Conservation (phyloP, 345 rosid genomes). For the Zanthoxylum bungeanum region DNA sequence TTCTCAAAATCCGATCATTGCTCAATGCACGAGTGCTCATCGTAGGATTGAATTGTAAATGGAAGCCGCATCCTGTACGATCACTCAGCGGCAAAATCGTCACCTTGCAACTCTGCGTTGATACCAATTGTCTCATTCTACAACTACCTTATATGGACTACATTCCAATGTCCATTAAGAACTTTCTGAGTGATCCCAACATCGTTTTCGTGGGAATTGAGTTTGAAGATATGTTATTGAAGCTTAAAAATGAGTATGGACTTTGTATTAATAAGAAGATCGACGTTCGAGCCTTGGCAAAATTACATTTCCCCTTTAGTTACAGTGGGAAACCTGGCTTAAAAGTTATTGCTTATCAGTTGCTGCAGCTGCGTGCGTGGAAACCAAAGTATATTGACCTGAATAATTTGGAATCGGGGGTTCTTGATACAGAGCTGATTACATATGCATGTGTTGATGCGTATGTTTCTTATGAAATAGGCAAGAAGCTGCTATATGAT, state of each 20-base stretch:
- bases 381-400: constrained; percentile 1
- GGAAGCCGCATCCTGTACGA: constrained; percentile 19
- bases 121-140: constrained; percentile 31
- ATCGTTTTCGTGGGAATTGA: constrained; percentile 29
- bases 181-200: constrained; percentile 11
- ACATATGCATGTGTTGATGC: constrained; percentile 32
- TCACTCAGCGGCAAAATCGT: constrained; percentile 18
- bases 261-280: background rate
- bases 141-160: constrained; percentile 23
- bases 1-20: background rate
- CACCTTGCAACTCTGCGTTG: constrained; percentile 29
- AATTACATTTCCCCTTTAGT: constrained; percentile 16
- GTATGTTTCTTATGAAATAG: constrained; percentile 24
- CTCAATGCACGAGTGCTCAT: background rate
- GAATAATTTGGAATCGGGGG: constrained; percentile 21
- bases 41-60: constrained; percentile 33
- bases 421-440: constrained; percentile 17
- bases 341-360: constrained; percentile 19
- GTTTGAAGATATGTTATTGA: constrained; percentile 10
- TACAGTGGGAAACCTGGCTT: constrained; percentile 25
- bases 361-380: constrained; percentile 8
- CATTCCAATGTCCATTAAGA: constrained; percentile 15
- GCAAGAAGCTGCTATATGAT: constrained; percentile 16
- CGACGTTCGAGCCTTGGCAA: constrained; percentile 23
- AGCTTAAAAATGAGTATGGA: constrained; percentile 23